These are phyloP conservation scores for Verticillium isaacii DNA, from an alignment of 2,329 filamentous ascomycete genomes.

Conservation along the genomic window DNA sequence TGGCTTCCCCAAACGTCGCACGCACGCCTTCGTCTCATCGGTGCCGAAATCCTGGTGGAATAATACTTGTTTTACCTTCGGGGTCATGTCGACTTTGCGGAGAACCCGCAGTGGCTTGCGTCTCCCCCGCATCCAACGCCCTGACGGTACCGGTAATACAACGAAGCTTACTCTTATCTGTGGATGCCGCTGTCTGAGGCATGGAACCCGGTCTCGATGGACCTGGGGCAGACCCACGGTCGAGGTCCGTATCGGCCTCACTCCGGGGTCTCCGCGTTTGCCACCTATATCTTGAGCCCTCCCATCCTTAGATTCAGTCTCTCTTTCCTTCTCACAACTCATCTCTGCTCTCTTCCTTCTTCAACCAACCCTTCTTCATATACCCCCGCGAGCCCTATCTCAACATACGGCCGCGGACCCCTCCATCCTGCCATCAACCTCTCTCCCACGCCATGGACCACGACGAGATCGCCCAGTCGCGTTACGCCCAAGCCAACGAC, in stretches of 20 bases:
- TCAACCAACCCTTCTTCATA: background rate
- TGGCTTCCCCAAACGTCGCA: background rate
- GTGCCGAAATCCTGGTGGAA: background rate
- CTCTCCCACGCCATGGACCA: conserved; percentile 8
- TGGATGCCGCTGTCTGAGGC: background rate
- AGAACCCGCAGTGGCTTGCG: background rate
- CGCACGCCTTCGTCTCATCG: background rate
- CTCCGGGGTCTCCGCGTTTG: background rate
- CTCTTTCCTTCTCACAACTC: background rate
- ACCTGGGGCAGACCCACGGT: background rate
- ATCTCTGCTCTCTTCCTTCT: background rate
- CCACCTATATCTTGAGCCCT: background rate
- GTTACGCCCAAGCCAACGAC: conserved; percentile 1
- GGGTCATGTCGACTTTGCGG: background rate
- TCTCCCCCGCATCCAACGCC: background rate
- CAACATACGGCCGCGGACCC: background rate
- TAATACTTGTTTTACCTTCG: background rate
- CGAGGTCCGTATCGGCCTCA: background rate
- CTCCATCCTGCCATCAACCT: background rate
- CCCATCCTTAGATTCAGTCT: background rate
- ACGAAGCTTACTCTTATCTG: background rate
- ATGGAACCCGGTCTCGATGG: background rate
- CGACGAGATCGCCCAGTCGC: conserved; percentile 8
- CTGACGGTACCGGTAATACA: background rate
- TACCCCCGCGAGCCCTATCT: background rate